Evolutionary conservation across 257 asterid genomes (phyloP).

Genomic region (Dorcoceras hygrometricum): DNA sequence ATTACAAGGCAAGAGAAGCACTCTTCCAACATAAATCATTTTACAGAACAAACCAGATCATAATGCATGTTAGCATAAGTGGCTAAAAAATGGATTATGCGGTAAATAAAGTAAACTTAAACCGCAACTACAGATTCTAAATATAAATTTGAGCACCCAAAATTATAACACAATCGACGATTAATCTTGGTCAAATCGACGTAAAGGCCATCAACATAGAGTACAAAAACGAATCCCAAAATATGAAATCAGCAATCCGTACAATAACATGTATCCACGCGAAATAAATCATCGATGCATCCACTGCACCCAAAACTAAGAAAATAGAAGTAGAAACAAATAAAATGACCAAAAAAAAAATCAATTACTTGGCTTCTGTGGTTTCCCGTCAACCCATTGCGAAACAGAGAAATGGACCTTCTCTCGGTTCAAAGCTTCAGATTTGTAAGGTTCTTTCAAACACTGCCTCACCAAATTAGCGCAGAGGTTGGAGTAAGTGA

Average conservation of each 20-base stretch:
- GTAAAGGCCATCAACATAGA: background rate
- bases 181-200: background rate
- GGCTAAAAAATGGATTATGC: background rate
- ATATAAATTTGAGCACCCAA: background rate
- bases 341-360: background rate
- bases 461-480: constrained; percentile 87
- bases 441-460: constrained; percentile 69
- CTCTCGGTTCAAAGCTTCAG: constrained; percentile 79
- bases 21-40: background rate
- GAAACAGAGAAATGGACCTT: constrained; percentile 75
- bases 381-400: constrained; percentile 77
- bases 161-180: background rate
- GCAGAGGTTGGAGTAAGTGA: constrained; percentile 77
- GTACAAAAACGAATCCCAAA: constrained; percentile 18
- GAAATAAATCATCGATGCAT: background rate
- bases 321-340: constrained; percentile 18
- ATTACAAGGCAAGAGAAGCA: too few relatives aligned
- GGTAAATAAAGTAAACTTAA: background rate
- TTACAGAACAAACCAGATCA: background rate
- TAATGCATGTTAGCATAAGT: background rate
- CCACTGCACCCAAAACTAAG: constrained; percentile 4
- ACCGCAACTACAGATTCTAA: background rate
- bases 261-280: constrained; percentile 6
- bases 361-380: constrained; percentile 63
- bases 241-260: constrained; percentile 9